Evolutionary conservation across 257 asterid genomes (phyloP).

Genomic region (Nemophila menziesii): DNA sequence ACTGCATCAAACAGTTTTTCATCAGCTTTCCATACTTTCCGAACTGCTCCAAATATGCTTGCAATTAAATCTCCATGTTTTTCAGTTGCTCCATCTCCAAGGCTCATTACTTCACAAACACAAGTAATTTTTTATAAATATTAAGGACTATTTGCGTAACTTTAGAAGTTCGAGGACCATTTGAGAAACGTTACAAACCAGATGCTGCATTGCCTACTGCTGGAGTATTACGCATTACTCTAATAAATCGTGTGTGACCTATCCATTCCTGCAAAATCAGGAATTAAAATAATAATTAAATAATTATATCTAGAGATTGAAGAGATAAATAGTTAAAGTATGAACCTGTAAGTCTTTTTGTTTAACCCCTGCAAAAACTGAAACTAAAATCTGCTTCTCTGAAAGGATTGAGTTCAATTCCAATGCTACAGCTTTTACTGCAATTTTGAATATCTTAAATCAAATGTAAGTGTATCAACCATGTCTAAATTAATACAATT

Average conservation of each 20-base stretch:
- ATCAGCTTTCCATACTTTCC: constrained; percentile 88
- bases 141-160: too few species aligned
- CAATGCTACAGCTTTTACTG: constrained; percentile 60
- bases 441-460: constrained; percentile 11
- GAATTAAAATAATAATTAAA: constrained; percentile 8
- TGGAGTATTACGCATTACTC: constrained; percentile 96
- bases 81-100: constrained; percentile 56
- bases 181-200: constrained; percentile 33
- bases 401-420: constrained; percentile 56
- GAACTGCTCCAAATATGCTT: constrained; percentile 68
- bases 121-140: constrained; percentile 10
- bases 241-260: constrained; percentile 58
- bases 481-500: background rate
- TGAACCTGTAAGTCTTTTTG: constrained; percentile 80
- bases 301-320: too few species aligned
- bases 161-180: too few species aligned
- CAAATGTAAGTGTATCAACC: background rate
- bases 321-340: too few species aligned
- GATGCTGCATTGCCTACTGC: constrained; percentile 89
- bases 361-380: constrained; percentile 86
- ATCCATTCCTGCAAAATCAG: constrained; percentile 71
- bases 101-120: constrained; percentile 44
- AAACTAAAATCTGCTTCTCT: constrained; percentile 68
- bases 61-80: constrained; percentile 65
- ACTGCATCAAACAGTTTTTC: constrained; percentile 83